A percentile compares a stretch with the other conserved stretches of the same genome.
These are phyloP conservation scores for Magnolia kwangsiensis DNA, from an alignment of 164 flowering plant species.

Conservation along the genomic window DNA sequence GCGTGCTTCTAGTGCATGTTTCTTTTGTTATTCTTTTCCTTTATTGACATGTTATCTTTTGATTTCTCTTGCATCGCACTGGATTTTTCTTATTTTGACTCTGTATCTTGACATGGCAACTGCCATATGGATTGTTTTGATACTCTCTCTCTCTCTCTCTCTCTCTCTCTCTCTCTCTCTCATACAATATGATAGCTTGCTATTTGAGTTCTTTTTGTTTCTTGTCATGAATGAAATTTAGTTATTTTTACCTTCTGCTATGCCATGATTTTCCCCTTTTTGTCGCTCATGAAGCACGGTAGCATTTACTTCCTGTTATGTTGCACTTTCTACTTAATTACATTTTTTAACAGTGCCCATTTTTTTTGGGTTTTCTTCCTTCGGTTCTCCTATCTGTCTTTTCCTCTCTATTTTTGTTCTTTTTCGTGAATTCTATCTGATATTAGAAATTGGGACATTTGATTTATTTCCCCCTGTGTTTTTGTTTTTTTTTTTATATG, in stretches of 20 bases:
- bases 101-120: neutral
- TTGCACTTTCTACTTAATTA: too few species aligned
- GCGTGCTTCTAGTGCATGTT: neutral
- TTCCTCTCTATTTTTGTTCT: neutral
- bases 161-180: too few species aligned
- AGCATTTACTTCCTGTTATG: too few species aligned
- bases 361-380: too few species aligned
- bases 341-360: neutral
- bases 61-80: neutral
- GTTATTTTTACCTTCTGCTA: neutral
- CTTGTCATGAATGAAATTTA: neutral
- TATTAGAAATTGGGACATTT: neutral
- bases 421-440: neutral
- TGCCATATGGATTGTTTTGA: neutral
- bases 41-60: neutral
- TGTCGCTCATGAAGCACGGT: too few species aligned
- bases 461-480: neutral
- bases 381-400: neutral
- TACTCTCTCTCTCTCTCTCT: too few species aligned
- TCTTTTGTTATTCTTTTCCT: neutral
- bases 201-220: neutral
- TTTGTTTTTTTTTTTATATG: neutral
- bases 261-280: neutral
- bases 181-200: neutral
- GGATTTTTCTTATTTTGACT: neutral